Percentiles rank a stretch among this genome's conserved stretches.
These are phyloP conservation scores for Chrysoporthe cubensis DNA, from an alignment of 2,329 filamentous ascomycete genomes.

Conservation along the genomic window DNA sequence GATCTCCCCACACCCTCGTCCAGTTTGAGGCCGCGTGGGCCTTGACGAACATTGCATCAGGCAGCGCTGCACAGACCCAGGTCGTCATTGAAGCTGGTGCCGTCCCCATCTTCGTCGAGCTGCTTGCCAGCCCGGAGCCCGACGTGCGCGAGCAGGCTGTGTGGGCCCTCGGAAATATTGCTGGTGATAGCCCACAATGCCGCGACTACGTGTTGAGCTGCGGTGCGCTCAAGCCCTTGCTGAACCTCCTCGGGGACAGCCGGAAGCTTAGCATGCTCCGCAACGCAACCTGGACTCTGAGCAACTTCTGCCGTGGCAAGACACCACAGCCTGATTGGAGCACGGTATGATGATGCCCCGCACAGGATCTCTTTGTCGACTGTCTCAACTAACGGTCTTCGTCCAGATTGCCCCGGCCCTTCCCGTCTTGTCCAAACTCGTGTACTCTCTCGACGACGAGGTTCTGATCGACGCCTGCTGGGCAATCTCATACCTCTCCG, in stretches of 20 bases:
- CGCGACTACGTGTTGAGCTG: constrained; percentile 93
- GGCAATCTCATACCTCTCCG: constrained; percentile 98
- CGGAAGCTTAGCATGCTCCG: constrained; percentile 99
- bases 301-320: constrained; percentile 99
- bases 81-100: constrained; percentile 98
- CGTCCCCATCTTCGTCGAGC: constrained; percentile 97
- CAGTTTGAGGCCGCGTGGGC: constrained; percentile 99
- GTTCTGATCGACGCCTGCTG: constrained; percentile 99
- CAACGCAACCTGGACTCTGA: constrained; percentile 98
- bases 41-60: constrained; percentile 97
- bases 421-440: constrained; percentile 92
- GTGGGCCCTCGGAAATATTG: constrained; percentile 98
- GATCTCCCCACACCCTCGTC: constrained; percentile 95
- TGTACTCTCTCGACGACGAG: constrained; percentile 98
- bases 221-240: constrained; percentile 87
- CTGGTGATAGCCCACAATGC: constrained; percentile 96
- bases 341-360: constrained; percentile 66
- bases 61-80: constrained; percentile 95
- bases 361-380: constrained; percentile 5
- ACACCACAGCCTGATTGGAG: constrained; percentile 98
- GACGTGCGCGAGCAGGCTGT: constrained; percentile 98
- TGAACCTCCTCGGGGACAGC: constrained; percentile 91
- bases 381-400: constrained; percentile 25
- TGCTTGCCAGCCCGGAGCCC: constrained; percentile 92
- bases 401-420: constrained; percentile 88